phyloP scores from a whole-genome alignment of 2,329 filamentous ascomycete genomes.

The Emergomyces africanus region DNA sequence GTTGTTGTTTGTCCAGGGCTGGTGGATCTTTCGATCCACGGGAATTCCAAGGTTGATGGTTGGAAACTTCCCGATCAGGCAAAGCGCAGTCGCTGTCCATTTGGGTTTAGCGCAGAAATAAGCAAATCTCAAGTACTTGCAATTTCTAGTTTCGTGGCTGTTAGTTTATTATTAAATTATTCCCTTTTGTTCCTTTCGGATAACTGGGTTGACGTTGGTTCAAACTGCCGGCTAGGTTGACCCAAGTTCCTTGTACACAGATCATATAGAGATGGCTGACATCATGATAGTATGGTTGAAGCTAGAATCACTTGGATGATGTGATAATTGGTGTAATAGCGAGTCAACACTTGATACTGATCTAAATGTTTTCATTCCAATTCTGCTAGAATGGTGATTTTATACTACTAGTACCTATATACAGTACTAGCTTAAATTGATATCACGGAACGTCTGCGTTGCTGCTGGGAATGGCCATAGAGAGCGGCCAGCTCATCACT shows the following conservation, averaged over 20 bases:
- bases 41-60: neutral
- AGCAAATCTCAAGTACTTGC: neutral
- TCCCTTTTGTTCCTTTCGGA: neutral
- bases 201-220: neutral
- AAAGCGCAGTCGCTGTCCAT: neutral
- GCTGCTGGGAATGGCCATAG: constrained; percentile 40
- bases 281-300: neutral
- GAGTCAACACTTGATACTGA: neutral
- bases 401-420: neutral
- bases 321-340: neutral
- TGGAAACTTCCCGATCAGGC: neutral
- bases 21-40: too few relatives aligned
- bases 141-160: neutral
- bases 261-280: neutral
- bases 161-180: neutral
- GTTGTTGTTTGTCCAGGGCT: neutral
- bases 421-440: constrained; percentile 15
- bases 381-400: neutral
- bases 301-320: neutral
- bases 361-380: neutral
- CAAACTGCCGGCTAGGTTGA: neutral
- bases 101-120: neutral
- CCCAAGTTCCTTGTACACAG: neutral
- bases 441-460: constrained; percentile 38
- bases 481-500: constrained; percentile 38